Evolutionary conservation across 75 land plant species (phyloP).

Genomic region (Ceratopteris richardii): DNA sequence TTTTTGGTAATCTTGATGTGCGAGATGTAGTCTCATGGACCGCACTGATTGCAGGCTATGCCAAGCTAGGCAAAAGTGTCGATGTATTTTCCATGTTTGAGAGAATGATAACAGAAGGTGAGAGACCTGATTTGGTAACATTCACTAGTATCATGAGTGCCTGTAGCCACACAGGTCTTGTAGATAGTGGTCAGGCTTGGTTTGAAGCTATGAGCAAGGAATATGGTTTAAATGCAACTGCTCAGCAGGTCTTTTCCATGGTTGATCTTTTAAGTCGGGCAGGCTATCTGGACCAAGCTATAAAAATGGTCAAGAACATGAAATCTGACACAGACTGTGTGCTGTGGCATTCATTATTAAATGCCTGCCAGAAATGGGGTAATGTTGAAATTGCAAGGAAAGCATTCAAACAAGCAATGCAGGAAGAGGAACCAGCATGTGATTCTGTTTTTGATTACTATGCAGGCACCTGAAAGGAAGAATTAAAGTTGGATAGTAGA

Average conservation of each 20-base stretch:
- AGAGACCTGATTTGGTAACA: slow-evolving; percentile 23
- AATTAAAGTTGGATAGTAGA: too few relatives aligned
- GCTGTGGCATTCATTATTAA: slow-evolving; percentile 36
- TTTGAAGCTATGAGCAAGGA: slow-evolving; percentile 32
- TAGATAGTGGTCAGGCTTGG: slow-evolving; percentile 32
- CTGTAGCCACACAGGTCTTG: slow-evolving; percentile 46
- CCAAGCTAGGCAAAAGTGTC: neutral
- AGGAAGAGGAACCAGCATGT: too few relatives aligned
- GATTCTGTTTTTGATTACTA: too few relatives aligned
- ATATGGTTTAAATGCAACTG: slow-evolving; percentile 18
- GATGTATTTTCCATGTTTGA: slow-evolving; percentile 9
- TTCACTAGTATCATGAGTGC: slow-evolving; percentile 24
- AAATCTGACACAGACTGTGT: slow-evolving; percentile 16
- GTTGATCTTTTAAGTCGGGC: slow-evolving; percentile 50
- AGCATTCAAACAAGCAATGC: slow-evolving; percentile 1
- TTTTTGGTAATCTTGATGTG: neutral
- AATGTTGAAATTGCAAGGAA: slow-evolving; percentile 17
- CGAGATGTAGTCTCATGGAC: slow-evolving; percentile 20
- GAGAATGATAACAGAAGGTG: slow-evolving; percentile 10
- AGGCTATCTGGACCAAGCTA: slow-evolving; percentile 27
- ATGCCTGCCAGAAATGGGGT: slow-evolving; percentile 25
- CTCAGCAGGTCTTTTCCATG: slow-evolving; percentile 42
- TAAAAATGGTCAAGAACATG: slow-evolving; percentile 20
- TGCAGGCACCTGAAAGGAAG: too few relatives aligned
- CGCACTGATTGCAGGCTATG: slow-evolving; percentile 14